Percentiles rank a stretch among this genome's conserved stretches.
These are phyloP conservation scores for Claviceps capensis DNA, from an alignment of 2,329 filamentous ascomycete species.

Conservation along the genomic window DNA sequence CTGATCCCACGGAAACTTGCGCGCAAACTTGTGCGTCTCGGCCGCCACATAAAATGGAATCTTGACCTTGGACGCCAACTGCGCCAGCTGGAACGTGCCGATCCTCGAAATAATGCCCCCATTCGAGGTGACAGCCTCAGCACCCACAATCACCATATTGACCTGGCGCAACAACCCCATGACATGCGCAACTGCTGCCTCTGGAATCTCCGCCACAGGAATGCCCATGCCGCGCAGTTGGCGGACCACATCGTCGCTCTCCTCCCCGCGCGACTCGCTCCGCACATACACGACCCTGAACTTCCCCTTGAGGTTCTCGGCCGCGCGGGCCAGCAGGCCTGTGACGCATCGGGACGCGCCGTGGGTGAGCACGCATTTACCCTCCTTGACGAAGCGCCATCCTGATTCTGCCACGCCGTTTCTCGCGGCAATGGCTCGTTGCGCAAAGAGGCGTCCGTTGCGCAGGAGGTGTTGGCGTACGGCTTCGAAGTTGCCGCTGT, in stretches of 20 bases:
- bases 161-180: slow-evolving; percentile 44
- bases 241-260: slow-evolving; percentile 58
- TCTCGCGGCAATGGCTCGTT: slow-evolving; percentile 71
- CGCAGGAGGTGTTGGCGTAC: slow-evolving; percentile 71
- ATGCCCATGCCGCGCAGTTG: slow-evolving; percentile 61
- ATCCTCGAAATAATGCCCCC: slow-evolving; percentile 84
- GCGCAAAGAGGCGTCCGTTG: slow-evolving; percentile 78
- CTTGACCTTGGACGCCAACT: slow-evolving; percentile 55
- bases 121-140: slow-evolving; percentile 86
- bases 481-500: slow-evolving; percentile 49
- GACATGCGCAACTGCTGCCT: slow-evolving; percentile 61
- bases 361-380: slow-evolving; percentile 74
- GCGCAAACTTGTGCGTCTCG: slow-evolving; percentile 94
- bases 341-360: slow-evolving; percentile 78
- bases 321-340: slow-evolving; percentile 58
- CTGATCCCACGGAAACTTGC: slow-evolving; percentile 72
- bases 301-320: slow-evolving; percentile 42
- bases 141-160: slow-evolving; percentile 51
- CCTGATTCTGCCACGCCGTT: slow-evolving; percentile 73
- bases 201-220: slow-evolving; percentile 53
- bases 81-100: slow-evolving; percentile 74
- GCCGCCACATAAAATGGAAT: slow-evolving; percentile 82
- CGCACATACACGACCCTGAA: slow-evolving; percentile 78
- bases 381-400: slow-evolving; percentile 64
- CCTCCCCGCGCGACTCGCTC: slow-evolving; percentile 38